Evolutionary conservation across 192 early-diverging fungal genomes (phyloP), one percentile per base, ranked within the genome.

Genomic region (Umbelopsis sp.): DNA sequence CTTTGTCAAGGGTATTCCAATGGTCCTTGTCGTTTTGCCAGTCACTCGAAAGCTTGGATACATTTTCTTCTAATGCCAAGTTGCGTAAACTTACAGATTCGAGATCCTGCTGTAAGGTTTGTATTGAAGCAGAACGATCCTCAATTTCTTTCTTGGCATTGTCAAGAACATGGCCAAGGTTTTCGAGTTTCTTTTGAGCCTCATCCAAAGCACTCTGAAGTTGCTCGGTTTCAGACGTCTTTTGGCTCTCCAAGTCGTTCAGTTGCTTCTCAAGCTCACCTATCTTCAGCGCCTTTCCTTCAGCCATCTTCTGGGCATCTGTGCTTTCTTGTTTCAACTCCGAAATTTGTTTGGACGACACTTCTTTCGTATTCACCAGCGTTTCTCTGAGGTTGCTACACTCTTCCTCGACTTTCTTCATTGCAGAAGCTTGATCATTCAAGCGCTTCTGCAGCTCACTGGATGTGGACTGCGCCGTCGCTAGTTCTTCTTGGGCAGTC

Each of bases 231-330:
- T 79, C 73, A 4, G 54, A 68, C 32, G 73, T 59, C 25, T 76
- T 74, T 66, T 80, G 52, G 52, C 74, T 71, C 29, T 81, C 66
- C 0, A 76, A 66, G 12, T 59, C 66, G 12, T 70, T 49, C 26
- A 78, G 73, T 6, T 62, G 69, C 32, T 83, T 72, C 6, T 52
- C 68, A 20, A 78, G 21, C 1, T 71, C 73, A 26, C 59, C 59
- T 38, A 85, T 44, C 17, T 66, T 72, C 8, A 26, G 14, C 11
- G 75, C 71, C 11, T 77, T 76, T 41, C 85, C 75, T 44, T 84
- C 79, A 22, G 81, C 69, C 31, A 88, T 85, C 9, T 66, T 44
- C 65, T 86, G 77, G 21, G 84, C 56, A 10, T 62, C 31, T 62
- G 26, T 6, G 1, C 17, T 62, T 62, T 20, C 16, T 14, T 29